A percentile compares a stretch with the other conserved stretches of the same genome.
phyloP scores from a whole-genome alignment of 169 alveolate species.

The Theileria orientalis region DNA sequence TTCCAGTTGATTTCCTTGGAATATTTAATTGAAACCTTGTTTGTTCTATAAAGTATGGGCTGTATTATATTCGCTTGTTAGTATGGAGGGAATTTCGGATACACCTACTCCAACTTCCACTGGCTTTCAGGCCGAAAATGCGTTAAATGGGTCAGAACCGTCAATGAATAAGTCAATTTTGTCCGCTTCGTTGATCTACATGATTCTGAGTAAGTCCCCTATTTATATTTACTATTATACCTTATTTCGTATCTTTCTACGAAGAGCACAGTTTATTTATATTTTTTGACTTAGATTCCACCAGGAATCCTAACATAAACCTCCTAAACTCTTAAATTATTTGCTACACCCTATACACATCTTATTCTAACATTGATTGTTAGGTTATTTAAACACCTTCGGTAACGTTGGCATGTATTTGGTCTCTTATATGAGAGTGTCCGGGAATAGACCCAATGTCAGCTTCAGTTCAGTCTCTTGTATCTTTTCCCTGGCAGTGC shows the following conservation, averaged over 20 bases:
- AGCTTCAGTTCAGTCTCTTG: constrained; percentile 13
- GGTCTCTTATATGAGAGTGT: constrained; percentile 67
- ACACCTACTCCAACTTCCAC: background rate
- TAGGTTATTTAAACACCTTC: constrained; percentile 63
- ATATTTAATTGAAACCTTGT: no score
- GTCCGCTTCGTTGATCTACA: constrained; percentile 38
- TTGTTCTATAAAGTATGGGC: no score
- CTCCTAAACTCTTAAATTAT: background rate
- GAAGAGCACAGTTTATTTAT: background rate
- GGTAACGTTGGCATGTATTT: constrained; percentile 68
- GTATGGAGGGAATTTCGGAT: background rate
- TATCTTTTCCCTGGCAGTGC: constrained; percentile 29
- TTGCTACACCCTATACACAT: background rate
- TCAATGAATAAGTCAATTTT: constrained; percentile 7
- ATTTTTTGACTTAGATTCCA: background rate
- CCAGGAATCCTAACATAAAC: background rate
- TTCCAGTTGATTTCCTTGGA: no score
- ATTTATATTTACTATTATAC: background rate
- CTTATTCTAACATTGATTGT: background rate
- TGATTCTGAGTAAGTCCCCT: constrained; percentile 39
- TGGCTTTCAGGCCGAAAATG: background rate
- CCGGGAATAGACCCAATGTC: constrained; percentile 36
- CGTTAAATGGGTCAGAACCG: background rate
- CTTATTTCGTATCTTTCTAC: background rate
- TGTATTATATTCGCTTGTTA: no score